Conservation (phyloP, 768 basidiomycete genomes). For the Mycena latifolia region DNA sequence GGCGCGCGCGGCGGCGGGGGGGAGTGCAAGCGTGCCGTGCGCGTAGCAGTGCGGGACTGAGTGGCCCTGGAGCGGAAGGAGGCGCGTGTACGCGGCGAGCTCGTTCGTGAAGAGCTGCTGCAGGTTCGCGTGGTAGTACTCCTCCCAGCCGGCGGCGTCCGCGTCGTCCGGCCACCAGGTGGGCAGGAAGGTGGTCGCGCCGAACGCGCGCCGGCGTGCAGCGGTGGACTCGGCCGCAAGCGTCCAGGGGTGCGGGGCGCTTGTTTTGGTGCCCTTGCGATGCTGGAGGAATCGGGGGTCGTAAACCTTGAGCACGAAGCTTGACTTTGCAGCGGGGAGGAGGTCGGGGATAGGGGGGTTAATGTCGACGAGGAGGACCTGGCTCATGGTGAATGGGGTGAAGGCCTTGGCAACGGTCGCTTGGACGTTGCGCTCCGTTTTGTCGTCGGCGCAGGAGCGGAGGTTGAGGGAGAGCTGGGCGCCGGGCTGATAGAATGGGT, state of each 20-base stretch:
- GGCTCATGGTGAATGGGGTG: conserved; percentile 37
- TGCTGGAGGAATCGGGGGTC: conserved; percentile 35
- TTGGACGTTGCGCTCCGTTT: conserved; percentile 26
- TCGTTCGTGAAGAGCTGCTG: conserved; percentile 32
- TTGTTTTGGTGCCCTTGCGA: conserved; percentile 28
- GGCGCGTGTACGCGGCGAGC: conserved; percentile 28
- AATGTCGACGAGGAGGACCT: conserved; percentile 35
- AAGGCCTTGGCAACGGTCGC: conserved; percentile 34
- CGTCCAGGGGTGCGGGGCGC: conserved; percentile 34
- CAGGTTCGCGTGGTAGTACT: conserved; percentile 28
- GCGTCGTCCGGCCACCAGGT: conserved; percentile 36
- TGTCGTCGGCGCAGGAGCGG: conserved; percentile 30
- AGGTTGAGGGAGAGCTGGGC: conserved; percentile 34
- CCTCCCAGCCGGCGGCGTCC: conserved; percentile 35
- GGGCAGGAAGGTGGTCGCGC: conserved; percentile 12
- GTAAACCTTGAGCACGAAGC: conserved; percentile 35
- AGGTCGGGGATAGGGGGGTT: conserved; percentile 26
- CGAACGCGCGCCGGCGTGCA: conserved; percentile 28
- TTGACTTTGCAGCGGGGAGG: conserved; percentile 10
- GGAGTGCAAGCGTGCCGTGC: conserved; percentile 28
- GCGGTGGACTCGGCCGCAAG: conserved; percentile 34
- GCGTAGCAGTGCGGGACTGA: conserved; percentile 30
- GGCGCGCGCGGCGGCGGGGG: conserved; percentile 18
- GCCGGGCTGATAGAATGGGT: conserved; percentile 33
- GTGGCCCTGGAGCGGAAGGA: conserved; percentile 33